These are phyloP conservation scores for Phytophthora tentaculata DNA, from an alignment of 352 stramenopile genomes.

Conservation along the genomic window DNA sequence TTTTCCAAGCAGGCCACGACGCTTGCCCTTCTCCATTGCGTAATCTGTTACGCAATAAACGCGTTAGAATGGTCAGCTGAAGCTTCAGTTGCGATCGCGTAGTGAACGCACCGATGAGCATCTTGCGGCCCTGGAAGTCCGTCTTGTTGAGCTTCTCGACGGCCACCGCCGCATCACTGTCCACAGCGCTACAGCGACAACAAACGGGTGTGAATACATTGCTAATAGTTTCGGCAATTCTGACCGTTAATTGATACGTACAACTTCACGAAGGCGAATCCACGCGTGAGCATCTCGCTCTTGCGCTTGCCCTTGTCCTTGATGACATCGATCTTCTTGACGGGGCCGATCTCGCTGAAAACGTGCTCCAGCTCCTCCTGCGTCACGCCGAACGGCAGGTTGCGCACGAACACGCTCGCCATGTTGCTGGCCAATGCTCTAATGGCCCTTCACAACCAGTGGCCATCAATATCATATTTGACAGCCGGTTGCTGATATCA, in stretches of 20 bases:
- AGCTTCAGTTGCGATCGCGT: neutral
- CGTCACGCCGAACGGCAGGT: slow-evolving; percentile 86
- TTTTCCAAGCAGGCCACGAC: slow-evolving; percentile 32
- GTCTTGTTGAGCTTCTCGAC: slow-evolving; percentile 81
- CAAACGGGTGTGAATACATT: slow-evolving; percentile 1
- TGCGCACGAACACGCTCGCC: slow-evolving; percentile 85
- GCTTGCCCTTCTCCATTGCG: slow-evolving; percentile 74
- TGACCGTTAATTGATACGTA: slow-evolving; percentile 51
- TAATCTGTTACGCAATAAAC: slow-evolving; percentile 48
- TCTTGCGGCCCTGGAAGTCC: slow-evolving; percentile 80
- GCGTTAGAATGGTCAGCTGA: slow-evolving; percentile 9
- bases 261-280: slow-evolving; percentile 89
- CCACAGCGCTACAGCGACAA: slow-evolving; percentile 60
- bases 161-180: slow-evolving; percentile 69
- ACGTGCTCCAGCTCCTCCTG: slow-evolving; percentile 86
- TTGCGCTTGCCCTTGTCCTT: slow-evolving; percentile 90
- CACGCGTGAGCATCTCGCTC: slow-evolving; percentile 79
- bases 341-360: slow-evolving; percentile 81
- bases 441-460: slow-evolving; percentile 36
- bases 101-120: slow-evolving; percentile 70
- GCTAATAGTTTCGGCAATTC: neutral
- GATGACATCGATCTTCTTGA: slow-evolving; percentile 90
- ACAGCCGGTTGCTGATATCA: neutral
- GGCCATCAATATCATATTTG: slow-evolving; percentile 6
- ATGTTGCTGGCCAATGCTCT: slow-evolving; percentile 35